A percentile compares a stretch with the other conserved stretches of the same genome.
Conservation (phyloP, 163 green algal genomes). For the Trebouxiophyceae sp. region DNA sequence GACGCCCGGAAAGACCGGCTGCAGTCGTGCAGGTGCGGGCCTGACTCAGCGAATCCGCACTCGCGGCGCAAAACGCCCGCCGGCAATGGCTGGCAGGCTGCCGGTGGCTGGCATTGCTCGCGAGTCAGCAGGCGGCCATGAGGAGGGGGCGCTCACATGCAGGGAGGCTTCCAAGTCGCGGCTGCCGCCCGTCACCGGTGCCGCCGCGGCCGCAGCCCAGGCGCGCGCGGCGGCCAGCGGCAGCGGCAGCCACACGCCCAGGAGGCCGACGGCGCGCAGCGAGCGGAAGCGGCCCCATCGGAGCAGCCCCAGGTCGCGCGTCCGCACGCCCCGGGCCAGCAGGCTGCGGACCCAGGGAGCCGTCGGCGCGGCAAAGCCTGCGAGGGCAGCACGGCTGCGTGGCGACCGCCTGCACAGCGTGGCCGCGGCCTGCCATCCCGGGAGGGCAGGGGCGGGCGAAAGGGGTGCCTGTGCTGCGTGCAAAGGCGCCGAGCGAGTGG, state of each 20-base stretch:
- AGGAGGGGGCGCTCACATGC: background rate
- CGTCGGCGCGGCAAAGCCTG: constrained; percentile 5
- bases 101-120: no score
- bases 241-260: constrained; percentile 6
- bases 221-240: background rate
- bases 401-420: no score
- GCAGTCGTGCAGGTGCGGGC: no score
- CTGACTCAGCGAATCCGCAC: no score
- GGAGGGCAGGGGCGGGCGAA: background rate
- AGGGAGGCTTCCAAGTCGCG: background rate
- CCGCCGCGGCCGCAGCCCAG: no score
- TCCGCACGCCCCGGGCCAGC: background rate
- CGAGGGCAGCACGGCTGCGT: background rate
- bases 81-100: background rate
- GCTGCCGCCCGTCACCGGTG: background rate
- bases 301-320: constrained; percentile 3
- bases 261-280: constrained; percentile 1
- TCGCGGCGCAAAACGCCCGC: background rate
- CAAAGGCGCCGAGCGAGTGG: no score
- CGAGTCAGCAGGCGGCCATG: background rate
- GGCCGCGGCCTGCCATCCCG: background rate
- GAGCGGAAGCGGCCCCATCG: constrained; percentile 2
- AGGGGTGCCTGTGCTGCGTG: background rate
- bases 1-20: no score
- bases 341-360: constrained; percentile 3